phyloP scores from a whole-genome alignment of 805 yeast species.

The Kregervanrija delftensis region DNA sequence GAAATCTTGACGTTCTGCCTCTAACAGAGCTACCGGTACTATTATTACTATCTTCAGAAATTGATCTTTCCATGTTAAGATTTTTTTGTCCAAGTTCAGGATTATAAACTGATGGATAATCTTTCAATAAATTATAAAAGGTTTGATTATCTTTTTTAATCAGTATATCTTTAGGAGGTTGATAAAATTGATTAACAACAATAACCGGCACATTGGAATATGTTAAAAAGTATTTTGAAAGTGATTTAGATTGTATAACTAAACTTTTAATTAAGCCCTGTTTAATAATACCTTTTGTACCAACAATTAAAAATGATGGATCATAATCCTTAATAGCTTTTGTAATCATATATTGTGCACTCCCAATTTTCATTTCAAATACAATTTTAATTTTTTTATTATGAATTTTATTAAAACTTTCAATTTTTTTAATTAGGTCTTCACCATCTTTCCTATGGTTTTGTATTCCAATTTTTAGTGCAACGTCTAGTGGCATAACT shows the following conservation, averaged over 20 bases:
- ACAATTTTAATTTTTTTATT: slow-evolving; percentile 34
- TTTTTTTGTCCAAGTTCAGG: slow-evolving; percentile 3
- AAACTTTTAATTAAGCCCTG: too few relatives aligned
- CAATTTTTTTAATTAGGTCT: slow-evolving; percentile 25
- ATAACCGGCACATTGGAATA: slow-evolving; percentile 40
- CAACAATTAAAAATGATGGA: slow-evolving; percentile 38
- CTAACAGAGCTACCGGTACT: slow-evolving; percentile 1
- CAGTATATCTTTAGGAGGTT: neutral
- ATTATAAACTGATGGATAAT: slow-evolving; percentile 13
- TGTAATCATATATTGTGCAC: slow-evolving; percentile 33
- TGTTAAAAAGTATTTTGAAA: slow-evolving; percentile 42
- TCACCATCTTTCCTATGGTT: slow-evolving; percentile 31
- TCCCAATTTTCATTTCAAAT: slow-evolving; percentile 38
- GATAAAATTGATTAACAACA: slow-evolving; percentile 34
- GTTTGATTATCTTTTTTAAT: neutral
- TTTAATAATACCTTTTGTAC: slow-evolving; percentile 30
- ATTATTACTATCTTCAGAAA: slow-evolving; percentile 1
- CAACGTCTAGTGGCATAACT: slow-evolving; percentile 31
- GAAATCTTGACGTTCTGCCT: slow-evolving; percentile 18
- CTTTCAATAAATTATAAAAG: slow-evolving; percentile 8
- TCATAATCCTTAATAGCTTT: slow-evolving; percentile 38
- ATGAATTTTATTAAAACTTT: slow-evolving; percentile 24
- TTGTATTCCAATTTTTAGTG: slow-evolving; percentile 13
- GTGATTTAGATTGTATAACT: slow-evolving; percentile 27
- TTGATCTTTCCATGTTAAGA: slow-evolving; percentile 7